A percentile compares a stretch with the other conserved stretches of the same genome.
phyloP scores from a whole-genome alignment of 495 filamentous ascomycete species.

The Aspergillus carlsbadensis region DNA sequence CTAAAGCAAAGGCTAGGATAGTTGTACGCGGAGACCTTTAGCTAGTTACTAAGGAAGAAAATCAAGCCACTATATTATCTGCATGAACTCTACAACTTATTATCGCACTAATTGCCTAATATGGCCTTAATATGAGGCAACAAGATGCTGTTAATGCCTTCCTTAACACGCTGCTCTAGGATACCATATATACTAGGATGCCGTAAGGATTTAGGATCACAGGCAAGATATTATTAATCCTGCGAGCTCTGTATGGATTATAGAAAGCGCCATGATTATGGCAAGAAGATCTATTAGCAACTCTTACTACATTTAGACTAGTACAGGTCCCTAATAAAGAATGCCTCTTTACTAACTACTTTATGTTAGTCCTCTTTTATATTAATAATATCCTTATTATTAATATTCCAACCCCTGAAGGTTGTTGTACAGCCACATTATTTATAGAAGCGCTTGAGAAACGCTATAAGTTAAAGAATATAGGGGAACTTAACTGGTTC shows the following conservation, averaged over 20 bases:
- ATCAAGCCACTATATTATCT: too few species aligned
- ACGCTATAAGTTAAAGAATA: neutral
- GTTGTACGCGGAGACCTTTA: too few species aligned
- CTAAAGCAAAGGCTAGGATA: too few species aligned
- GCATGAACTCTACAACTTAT: too few species aligned
- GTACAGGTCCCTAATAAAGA: neutral
- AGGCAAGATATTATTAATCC: constrained; percentile 3
- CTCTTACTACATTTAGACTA: neutral
- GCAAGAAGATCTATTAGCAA: neutral
- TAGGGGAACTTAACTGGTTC: neutral
- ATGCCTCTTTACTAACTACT: neutral
- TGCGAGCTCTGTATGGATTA: too few species aligned
- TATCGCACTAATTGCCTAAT: too few species aligned
- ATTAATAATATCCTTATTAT: constrained; percentile 4
- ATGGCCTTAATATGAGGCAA: neutral
- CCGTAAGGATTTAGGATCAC: neutral
- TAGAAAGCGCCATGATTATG: too few species aligned
- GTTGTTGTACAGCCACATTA: neutral
- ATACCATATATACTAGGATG: neutral
- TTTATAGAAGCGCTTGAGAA: neutral
- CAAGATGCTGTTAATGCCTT: neutral
- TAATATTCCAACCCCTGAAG: neutral
- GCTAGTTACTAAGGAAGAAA: too few species aligned
- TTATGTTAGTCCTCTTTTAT: constrained; percentile 1
- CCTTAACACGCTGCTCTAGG: neutral